Conservation (phyloP, 2,329 filamentous ascomycete species). For the Trichoderma sp. region DNA sequence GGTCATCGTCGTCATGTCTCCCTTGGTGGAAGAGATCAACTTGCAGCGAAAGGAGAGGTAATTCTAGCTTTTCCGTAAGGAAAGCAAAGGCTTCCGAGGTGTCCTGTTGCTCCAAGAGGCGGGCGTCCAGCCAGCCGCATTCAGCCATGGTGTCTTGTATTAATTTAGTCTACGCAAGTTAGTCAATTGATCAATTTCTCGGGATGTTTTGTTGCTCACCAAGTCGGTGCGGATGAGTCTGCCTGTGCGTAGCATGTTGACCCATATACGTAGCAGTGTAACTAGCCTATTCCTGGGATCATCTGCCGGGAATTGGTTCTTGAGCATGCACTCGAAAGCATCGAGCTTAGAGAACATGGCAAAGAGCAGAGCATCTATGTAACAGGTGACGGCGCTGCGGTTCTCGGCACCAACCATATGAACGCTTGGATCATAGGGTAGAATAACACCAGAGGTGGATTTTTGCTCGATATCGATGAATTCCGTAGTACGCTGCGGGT, state of each 20-base stretch:
- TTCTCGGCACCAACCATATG: slow-evolving; percentile 85
- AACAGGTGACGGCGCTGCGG: slow-evolving; percentile 85
- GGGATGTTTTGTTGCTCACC: slow-evolving; percentile 49
- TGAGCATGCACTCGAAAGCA: slow-evolving; percentile 91
- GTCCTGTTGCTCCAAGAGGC: slow-evolving; percentile 81
- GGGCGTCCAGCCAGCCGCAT: slow-evolving; percentile 87
- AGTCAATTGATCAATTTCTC: slow-evolving; percentile 15
- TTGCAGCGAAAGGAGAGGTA: slow-evolving; percentile 86
- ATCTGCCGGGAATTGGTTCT: slow-evolving; percentile 69
- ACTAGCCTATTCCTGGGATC: slow-evolving; percentile 71
- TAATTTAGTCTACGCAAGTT: slow-evolving; percentile 64
- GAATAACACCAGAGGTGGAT: slow-evolving; percentile 76
- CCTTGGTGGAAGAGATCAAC: slow-evolving; percentile 95
- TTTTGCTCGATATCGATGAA: slow-evolving; percentile 78
- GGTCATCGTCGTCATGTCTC: slow-evolving; percentile 81
- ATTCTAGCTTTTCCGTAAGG: slow-evolving; percentile 83
- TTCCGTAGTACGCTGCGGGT: slow-evolving; percentile 73
- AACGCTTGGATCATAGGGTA: slow-evolving; percentile 70
- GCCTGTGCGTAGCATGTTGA: slow-evolving; percentile 85
- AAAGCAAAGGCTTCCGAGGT: slow-evolving; percentile 95
- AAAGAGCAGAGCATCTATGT: slow-evolving; percentile 86
- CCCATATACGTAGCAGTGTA: slow-evolving; percentile 83
- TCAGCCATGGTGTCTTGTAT: slow-evolving; percentile 80
- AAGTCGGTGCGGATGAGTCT: slow-evolving; percentile 84
- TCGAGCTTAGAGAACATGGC: slow-evolving; percentile 92